Percentiles rank a stretch among this genome's conserved stretches.
Conservation (phyloP, 1,139 yeast species). For the Taphrina pruni region DNA sequence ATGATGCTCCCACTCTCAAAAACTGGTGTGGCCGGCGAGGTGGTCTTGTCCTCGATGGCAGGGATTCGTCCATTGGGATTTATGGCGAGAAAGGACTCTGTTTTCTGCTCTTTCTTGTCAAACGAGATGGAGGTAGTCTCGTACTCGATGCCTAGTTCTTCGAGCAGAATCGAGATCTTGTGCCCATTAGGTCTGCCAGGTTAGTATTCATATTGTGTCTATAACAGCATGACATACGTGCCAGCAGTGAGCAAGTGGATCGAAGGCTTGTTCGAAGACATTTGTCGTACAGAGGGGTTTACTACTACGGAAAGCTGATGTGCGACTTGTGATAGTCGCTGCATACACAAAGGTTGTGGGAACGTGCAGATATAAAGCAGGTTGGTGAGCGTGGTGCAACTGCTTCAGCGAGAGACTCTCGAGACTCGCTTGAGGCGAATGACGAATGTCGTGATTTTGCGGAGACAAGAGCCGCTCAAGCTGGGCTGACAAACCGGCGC, state of each 20-base stretch:
- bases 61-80: conserved; percentile 64
- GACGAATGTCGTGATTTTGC: conserved; percentile 4
- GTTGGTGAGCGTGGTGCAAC: background rate
- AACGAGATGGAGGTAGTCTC: conserved; percentile 58
- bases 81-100: conserved; percentile 61
- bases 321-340: background rate
- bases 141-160: conserved; percentile 58
- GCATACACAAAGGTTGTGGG: conserved; percentile 1
- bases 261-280: conserved; percentile 16
- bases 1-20: conserved; percentile 69
- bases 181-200: conserved; percentile 65
- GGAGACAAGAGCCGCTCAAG: background rate
- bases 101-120: conserved; percentile 53
- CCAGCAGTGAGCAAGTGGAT: conserved; percentile 32
- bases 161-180: conserved; percentile 60
- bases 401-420: background rate
- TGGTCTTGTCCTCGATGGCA: conserved; percentile 57
- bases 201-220: conserved; percentile 43
- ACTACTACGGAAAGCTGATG: conserved; percentile 1
- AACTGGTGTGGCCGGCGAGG: conserved; percentile 60
- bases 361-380: background rate
- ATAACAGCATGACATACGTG: background rate
- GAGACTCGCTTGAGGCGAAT: conserved; percentile 5
- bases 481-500: no score
- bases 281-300: background rate